Conservation (phyloP, 805 yeast species). For the Schizosaccharomyces osmophilus region DNA sequence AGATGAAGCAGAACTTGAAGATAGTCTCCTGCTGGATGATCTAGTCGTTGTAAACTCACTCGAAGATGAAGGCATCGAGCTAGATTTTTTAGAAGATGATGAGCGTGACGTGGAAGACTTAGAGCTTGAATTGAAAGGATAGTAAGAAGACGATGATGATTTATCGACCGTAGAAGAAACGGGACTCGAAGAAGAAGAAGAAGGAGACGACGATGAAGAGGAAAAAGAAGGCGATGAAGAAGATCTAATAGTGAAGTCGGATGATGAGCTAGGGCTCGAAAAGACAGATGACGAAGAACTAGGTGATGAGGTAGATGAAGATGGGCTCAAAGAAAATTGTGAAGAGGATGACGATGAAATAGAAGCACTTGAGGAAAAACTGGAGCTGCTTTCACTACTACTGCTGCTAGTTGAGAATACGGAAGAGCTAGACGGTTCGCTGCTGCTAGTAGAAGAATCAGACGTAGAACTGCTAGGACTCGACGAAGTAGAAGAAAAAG, state of each 20-base stretch:
- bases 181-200: neutral
- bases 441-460: neutral
- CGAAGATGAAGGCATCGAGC: neutral
- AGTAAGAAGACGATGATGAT: neutral
- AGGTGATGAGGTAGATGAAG: conserved; percentile 11
- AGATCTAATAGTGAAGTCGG: conserved; percentile 11
- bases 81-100: neutral
- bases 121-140: neutral
- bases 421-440: neutral
- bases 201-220: neutral
- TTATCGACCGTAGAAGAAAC: neutral
- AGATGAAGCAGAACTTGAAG: no score
- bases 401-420: neutral
- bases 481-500: neutral
- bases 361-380: neutral
- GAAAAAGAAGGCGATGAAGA: neutral
- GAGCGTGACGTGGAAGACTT: neutral
- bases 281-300: conserved; percentile 14
- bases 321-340: conserved; percentile 4
- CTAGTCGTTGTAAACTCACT: neutral
- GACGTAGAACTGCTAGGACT: neutral
- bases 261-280: conserved; percentile 13
- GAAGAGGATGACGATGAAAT: conserved; percentile 4
- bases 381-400: neutral
- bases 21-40: no score